phyloP scores from a whole-genome alignment of 2,329 filamentous ascomycete species.

The Leptographium wingfieldii region DNA sequence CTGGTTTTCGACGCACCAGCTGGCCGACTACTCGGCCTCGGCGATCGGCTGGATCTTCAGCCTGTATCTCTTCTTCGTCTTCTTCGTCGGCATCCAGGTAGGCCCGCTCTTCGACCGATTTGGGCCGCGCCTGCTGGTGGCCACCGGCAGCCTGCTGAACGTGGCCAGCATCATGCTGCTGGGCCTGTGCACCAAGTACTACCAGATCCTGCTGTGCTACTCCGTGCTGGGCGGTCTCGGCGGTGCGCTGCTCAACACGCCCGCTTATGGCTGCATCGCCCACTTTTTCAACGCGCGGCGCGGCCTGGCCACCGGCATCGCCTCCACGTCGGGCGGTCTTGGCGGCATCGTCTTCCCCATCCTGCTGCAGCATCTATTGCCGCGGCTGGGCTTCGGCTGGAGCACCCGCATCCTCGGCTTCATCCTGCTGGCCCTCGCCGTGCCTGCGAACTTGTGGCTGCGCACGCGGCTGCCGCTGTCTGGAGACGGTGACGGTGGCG shows the following conservation, averaged over 20 bases:
- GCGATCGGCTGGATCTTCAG: constrained; percentile 80
- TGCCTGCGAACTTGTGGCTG: constrained; percentile 35
- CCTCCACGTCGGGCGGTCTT: constrained; percentile 57
- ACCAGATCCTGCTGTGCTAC: constrained; percentile 70
- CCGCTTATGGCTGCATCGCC: constrained; percentile 59
- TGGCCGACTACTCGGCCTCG: constrained; percentile 52
- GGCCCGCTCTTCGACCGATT: constrained; percentile 71
- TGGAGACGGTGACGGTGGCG: constrained; percentile 26
- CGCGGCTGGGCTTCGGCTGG: constrained; percentile 35
- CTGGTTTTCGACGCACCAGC: constrained; percentile 61
- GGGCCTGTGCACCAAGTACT: constrained; percentile 59
- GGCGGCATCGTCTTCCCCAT: constrained; percentile 55
- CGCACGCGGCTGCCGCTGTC: constrained; percentile 35
- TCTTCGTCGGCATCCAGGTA: constrained; percentile 71
- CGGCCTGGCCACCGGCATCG: constrained; percentile 69
- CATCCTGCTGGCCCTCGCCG: constrained; percentile 32
- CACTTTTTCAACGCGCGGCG: constrained; percentile 66
- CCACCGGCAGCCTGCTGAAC: constrained; percentile 48
- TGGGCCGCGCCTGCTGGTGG: constrained; percentile 56
- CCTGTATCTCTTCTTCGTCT: constrained; percentile 67
- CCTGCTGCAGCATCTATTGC: constrained; percentile 31
- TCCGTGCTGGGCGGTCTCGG: constrained; percentile 61
- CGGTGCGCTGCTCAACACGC: constrained; percentile 65
- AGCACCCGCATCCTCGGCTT: constrained; percentile 36
- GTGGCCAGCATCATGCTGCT: constrained; percentile 52